Base-by-base conservation (phyloP, 2,329 filamentous ascomycete genomes). In the Fusarium hainanense region DNA sequence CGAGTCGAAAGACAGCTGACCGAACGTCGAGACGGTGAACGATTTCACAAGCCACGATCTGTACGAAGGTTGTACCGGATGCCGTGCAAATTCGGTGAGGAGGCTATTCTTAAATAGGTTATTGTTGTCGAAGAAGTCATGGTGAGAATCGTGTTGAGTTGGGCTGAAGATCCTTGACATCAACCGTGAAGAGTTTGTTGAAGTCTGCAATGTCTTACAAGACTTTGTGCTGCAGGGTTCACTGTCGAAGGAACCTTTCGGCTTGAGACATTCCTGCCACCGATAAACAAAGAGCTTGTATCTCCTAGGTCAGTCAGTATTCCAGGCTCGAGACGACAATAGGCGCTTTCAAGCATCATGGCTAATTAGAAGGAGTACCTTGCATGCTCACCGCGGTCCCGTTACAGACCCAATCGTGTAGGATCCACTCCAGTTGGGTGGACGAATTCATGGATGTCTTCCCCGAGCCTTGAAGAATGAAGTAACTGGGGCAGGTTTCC, bases 21-120 rank as follows among this genome's bases (percentile, higher is more conserved):
- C 63, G 50, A 68, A 65, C 48, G 47, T 58, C 51, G 57, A 74
- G 69, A 72, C 69, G 67, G 71, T 74, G 71, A 72, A 69, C 50
- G 65, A 57, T 42, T 63, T 48, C 55, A 58, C 49, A 74, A 74
- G 72, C 70, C 62, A 71, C 58, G 30, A 55, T 66, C 47, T 51
- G 58, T 69, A 58, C 37, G 21, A 37, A 60, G 25, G 72, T 74
- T 62, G 64, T 69, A 74, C 63, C 62, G 69, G 72, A 64, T 61
- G 63, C 28, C 67, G 62, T 64, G 63, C 69, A 41, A 69, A 61
- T 64, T 56, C 48, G 50, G 50, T 48, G 58, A 50, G 62, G 46
- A 48, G 48, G 57, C 52, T 37, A 48, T 42, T 66, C 30, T 37
- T 48, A 27, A 37, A 56, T 34, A 18, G 20, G 41, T 14, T 43